Conservation (phyloP, 371 early-diverging fungal genomes). For the Dentiscutata heterogama region DNA sequence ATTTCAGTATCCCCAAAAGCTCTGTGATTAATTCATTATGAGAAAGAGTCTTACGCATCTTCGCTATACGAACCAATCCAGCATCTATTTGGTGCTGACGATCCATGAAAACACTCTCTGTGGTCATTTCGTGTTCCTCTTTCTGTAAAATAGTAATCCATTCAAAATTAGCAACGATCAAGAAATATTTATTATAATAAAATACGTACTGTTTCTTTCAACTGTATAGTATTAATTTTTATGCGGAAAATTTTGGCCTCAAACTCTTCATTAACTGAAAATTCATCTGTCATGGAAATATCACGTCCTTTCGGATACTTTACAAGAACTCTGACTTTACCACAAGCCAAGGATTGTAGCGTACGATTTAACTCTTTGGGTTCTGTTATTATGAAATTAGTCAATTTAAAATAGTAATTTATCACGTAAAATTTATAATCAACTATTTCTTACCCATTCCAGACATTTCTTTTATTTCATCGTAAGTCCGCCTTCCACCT, state of each 20-base stretch:
- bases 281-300: constrained; percentile 69
- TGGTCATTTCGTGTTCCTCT: constrained; percentile 79
- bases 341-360: constrained; percentile 87
- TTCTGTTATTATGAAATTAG: constrained; percentile 57
- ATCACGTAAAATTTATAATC: background rate
- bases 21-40: constrained; percentile 79
- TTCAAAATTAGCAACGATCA: background rate
- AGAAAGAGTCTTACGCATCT: constrained; percentile 76
- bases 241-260: constrained; percentile 69
- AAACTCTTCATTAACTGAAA: constrained; percentile 75
- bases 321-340: constrained; percentile 77
- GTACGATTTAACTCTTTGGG: constrained; percentile 79
- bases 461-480: constrained; percentile 72
- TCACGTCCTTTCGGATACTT: constrained; percentile 69
- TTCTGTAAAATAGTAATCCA: constrained; percentile 35
- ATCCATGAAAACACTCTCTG: constrained; percentile 80
- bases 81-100: constrained; percentile 92
- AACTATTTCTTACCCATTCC: constrained; percentile 60
- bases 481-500: constrained; percentile 61
- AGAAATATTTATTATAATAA: too few species aligned
- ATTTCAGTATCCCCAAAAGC: constrained; percentile 79
- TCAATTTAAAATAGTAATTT: background rate
- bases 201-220: constrained; percentile 71
- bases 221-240: constrained; percentile 82
- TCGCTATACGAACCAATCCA: constrained; percentile 95